Conservation (phyloP, 1,139 yeast genomes). For the Saccharomyces hybrid region DNA sequence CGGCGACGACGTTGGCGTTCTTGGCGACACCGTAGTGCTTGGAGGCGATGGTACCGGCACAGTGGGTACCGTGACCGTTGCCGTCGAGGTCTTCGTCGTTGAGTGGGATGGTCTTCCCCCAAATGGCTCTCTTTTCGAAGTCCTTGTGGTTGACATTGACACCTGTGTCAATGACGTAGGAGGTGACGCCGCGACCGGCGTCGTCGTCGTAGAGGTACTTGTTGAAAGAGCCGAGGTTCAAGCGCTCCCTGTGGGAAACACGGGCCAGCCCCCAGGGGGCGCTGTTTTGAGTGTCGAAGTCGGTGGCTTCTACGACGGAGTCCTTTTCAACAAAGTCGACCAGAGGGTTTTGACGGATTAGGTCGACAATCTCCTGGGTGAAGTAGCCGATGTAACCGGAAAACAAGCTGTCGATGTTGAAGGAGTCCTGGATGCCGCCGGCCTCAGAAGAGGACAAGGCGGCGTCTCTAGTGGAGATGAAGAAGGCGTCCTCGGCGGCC, state of each 20-base stretch:
- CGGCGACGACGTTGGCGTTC: slow-evolving; percentile 65
- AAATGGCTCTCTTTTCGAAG: slow-evolving; percentile 82
- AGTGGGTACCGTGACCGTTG: slow-evolving; percentile 85
- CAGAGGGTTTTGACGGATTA: slow-evolving; percentile 60
- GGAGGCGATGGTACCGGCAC: slow-evolving; percentile 81
- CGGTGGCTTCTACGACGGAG: slow-evolving; percentile 60
- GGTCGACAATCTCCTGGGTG: slow-evolving; percentile 60
- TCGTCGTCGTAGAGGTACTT: slow-evolving; percentile 75
- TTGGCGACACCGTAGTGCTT: slow-evolving; percentile 72
- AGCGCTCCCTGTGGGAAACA: slow-evolving; percentile 76
- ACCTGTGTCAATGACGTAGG: slow-evolving; percentile 86
- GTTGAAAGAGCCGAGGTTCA: slow-evolving; percentile 71
- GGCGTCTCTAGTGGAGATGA: slow-evolving; percentile 12
- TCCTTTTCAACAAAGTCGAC: slow-evolving; percentile 75
- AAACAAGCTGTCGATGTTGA: slow-evolving; percentile 47
- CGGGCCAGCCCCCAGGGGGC: slow-evolving; percentile 97
- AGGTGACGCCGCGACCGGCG: slow-evolving; percentile 86
- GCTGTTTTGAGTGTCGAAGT: slow-evolving; percentile 62
- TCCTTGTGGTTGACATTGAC: slow-evolving; percentile 72
- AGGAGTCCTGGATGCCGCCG: slow-evolving; percentile 62
- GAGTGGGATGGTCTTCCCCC: slow-evolving; percentile 87
- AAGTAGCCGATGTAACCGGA: slow-evolving; percentile 70
- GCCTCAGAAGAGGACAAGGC: slow-evolving; percentile 18
- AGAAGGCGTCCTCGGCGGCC: slow-evolving; percentile 20
- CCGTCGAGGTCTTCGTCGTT: slow-evolving; percentile 83